Percentiles rank a stretch among this genome's conserved stretches.
Conservation (phyloP, 495 filamentous ascomycete genomes). For the Podospora appendiculata region DNA sequence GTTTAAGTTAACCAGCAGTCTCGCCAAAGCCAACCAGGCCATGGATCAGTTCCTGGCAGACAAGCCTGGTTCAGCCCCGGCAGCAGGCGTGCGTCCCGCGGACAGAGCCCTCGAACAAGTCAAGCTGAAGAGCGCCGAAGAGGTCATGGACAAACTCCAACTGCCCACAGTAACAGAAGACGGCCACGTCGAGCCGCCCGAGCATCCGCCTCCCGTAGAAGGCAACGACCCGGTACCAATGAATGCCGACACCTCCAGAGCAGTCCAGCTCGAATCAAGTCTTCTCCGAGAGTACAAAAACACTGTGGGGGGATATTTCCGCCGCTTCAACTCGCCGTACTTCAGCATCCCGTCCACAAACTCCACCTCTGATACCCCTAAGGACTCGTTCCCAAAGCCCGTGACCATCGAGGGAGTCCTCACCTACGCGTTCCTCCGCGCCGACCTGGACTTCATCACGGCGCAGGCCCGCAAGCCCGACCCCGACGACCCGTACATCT, state of each 20-base stretch:
- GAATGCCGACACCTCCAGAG: constrained; percentile 31
- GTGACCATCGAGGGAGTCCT: constrained; percentile 57
- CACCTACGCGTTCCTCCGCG: constrained; percentile 84
- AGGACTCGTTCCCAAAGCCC: constrained; percentile 1
- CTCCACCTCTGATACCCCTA: constrained; percentile 12
- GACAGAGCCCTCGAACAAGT: constrained; percentile 20
- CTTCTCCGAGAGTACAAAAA: constrained; percentile 73
- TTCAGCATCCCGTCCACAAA: constrained; percentile 23
- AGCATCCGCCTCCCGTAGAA: constrained; percentile 19
- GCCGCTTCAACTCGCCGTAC: constrained; percentile 73
- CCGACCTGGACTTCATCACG: constrained; percentile 86
- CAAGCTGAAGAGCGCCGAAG: constrained; percentile 30
- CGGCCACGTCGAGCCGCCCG: constrained; percentile 17
- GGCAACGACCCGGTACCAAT: constrained; percentile 23
- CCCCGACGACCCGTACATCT: constrained; percentile 53
- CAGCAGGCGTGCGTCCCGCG: neutral
- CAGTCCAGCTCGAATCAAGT: constrained; percentile 52
- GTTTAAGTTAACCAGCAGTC: constrained; percentile 67
- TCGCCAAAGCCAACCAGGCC: constrained; percentile 31
- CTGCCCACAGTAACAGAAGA: constrained; percentile 19
- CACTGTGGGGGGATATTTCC: constrained; percentile 89
- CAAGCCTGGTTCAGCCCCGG: neutral
- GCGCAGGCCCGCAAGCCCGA: constrained; percentile 72
- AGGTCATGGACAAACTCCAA: constrained; percentile 21
- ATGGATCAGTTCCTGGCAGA: neutral